Conservation (phyloP, 2,329 filamentous ascomycete genomes). For the Xenosphaeropsis pyriputrescens region DNA sequence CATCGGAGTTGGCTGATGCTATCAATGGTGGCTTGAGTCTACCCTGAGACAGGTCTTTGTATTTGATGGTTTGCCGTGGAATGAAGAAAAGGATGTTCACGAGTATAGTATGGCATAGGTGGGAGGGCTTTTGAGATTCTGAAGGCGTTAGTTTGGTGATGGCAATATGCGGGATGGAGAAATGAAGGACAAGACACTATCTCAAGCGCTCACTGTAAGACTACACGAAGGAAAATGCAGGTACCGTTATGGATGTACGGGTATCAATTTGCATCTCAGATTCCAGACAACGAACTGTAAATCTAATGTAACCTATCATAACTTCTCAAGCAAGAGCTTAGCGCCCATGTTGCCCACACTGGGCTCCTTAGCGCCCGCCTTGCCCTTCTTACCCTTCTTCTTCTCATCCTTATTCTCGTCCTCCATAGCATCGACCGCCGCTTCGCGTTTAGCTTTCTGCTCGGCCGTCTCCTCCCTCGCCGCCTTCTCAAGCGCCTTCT, state of each 20-base stretch:
- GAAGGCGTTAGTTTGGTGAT: not conserved
- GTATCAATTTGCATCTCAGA: too few species aligned
- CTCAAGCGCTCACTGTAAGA: too few species aligned
- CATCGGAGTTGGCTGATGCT: slow-evolving; percentile 40
- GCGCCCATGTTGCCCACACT: slow-evolving; percentile 47
- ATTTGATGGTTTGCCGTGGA: not conserved
- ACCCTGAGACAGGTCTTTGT: slow-evolving; percentile 22
- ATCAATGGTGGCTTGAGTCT: slow-evolving; percentile 39
- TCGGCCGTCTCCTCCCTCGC: slow-evolving; percentile 41
- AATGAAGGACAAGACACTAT: too few species aligned
- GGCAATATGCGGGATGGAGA: too few species aligned
- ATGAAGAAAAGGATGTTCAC: not conserved
- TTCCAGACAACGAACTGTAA: too few species aligned
- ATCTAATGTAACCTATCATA: slow-evolving; percentile 16
- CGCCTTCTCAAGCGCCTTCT: slow-evolving; percentile 54
- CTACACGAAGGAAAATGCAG: too few species aligned
- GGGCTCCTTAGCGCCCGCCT: slow-evolving; percentile 21
- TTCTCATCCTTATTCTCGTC: slow-evolving; percentile 18
- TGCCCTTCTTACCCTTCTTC: slow-evolving; percentile 28
- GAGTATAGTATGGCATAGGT: not conserved
- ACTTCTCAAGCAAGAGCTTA: slow-evolving; percentile 42
- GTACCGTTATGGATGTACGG: too few species aligned
- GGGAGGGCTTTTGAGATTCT: not conserved
- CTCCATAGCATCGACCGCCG: slow-evolving; percentile 27
- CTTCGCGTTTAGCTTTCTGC: slow-evolving; percentile 32